These are phyloP conservation scores for Leccinum variabile DNA, from an alignment of 1,284 basidiomycete species.

Conservation along the genomic window DNA sequence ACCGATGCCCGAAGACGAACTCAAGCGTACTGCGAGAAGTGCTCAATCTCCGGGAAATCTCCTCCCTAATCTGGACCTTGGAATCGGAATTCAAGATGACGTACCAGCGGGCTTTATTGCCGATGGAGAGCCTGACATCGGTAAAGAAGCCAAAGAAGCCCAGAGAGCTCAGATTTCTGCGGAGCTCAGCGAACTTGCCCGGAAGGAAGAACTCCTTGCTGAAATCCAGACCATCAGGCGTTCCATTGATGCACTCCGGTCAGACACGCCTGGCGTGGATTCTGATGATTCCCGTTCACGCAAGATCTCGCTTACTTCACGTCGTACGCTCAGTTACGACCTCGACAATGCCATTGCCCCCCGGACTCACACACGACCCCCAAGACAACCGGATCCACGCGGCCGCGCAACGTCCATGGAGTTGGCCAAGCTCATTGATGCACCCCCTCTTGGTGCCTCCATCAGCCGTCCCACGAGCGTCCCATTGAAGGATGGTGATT, in stretches of 20 bases:
- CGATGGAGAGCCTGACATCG: slow-evolving; percentile 27
- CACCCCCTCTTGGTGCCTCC: slow-evolving; percentile 46
- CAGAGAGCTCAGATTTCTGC: slow-evolving; percentile 41
- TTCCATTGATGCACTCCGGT: slow-evolving; percentile 71
- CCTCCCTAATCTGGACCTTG: slow-evolving; percentile 74
- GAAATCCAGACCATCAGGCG: slow-evolving; percentile 78
- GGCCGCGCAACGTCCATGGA: slow-evolving; percentile 70
- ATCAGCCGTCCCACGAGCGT: slow-evolving; percentile 70
- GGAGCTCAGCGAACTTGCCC: slow-evolving; percentile 59
- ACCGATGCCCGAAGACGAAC: slow-evolving; percentile 56
- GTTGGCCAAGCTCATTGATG: slow-evolving; percentile 46
- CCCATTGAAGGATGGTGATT: slow-evolving; percentile 67
- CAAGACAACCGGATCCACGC: slow-evolving; percentile 64
- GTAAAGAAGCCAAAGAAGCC: slow-evolving; percentile 39
- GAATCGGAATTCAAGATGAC: slow-evolving; percentile 66
- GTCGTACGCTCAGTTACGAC: slow-evolving; percentile 67
- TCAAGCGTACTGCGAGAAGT: slow-evolving; percentile 49
- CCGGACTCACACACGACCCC: slow-evolving; percentile 61
- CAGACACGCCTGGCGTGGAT: slow-evolving; percentile 61
- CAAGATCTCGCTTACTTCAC: slow-evolving; percentile 63
- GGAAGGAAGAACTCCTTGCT: slow-evolving; percentile 66
- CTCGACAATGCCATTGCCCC: slow-evolving; percentile 49
- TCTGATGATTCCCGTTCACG: slow-evolving; percentile 57
- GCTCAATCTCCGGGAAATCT: slow-evolving; percentile 51
- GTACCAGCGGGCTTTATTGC: slow-evolving; percentile 69